phyloP scores from a whole-genome alignment of 306 rosid species.

The Dicorynia guianensis region DNA sequence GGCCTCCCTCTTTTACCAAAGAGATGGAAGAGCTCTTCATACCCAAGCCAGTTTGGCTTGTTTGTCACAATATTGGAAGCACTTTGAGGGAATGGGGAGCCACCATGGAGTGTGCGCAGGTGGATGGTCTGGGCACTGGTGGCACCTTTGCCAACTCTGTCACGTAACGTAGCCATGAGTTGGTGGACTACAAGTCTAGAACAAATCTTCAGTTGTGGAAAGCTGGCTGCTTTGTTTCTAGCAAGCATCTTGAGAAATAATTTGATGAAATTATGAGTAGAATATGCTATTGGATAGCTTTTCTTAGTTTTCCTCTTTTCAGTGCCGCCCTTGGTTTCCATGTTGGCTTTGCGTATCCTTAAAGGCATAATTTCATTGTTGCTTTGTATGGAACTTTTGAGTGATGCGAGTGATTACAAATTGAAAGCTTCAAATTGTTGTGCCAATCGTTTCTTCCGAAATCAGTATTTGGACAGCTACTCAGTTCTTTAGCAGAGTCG shows the following conservation, averaged over 20 bases:
- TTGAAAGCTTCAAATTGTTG: too few relatives aligned
- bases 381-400: too few relatives aligned
- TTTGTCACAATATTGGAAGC: conserved; percentile 56
- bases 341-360: too few relatives aligned
- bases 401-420: too few relatives aligned
- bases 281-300: not conserved
- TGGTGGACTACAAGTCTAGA: not conserved
- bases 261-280: not conserved
- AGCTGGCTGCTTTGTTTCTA: conserved; percentile 5
- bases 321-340: not conserved
- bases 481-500: too few relatives aligned
- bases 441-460: too few relatives aligned
- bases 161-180: conserved; percentile 38
- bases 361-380: too few relatives aligned
- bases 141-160: conserved; percentile 33
- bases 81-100: conserved; percentile 54
- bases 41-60: conserved; percentile 44
- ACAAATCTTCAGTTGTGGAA: conserved; percentile 12
- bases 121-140: conserved; percentile 11
- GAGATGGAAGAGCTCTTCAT: conserved; percentile 29
- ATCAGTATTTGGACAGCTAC: too few relatives aligned
- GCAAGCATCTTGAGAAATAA: not conserved
- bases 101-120: conserved; percentile 32
- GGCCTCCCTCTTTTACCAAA: conserved; percentile 22
- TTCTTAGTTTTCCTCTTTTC: not conserved